Conservation (phyloP, 116 monocot species). For the Phalaenopsis hybrid region DNA sequence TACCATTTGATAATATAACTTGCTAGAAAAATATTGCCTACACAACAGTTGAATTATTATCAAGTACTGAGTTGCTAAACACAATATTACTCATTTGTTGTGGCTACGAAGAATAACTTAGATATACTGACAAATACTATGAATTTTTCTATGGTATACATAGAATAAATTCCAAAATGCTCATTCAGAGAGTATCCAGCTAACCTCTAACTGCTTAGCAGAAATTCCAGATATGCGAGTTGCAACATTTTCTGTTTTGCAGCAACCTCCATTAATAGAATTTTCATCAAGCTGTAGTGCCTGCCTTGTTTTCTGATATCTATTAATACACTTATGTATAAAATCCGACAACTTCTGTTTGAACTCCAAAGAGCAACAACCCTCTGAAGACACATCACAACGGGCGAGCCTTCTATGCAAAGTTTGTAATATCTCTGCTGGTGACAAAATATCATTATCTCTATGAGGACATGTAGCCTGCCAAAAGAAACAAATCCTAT, state of each 20-base stretch:
- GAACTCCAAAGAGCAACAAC: constrained; percentile 60
- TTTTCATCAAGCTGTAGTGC: constrained; percentile 44
- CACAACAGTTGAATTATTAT: too few species aligned
- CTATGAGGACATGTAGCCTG: constrained; percentile 85
- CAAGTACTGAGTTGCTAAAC: too few species aligned
- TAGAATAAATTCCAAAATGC: neutral
- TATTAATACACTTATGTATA: constrained; percentile 32
- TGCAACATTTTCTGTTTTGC: constrained; percentile 42
- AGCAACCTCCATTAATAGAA: constrained; percentile 14
- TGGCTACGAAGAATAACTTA: too few species aligned
- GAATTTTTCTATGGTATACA: neutral
- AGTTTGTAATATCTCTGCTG: constrained; percentile 44
- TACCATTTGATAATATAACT: too few species aligned
- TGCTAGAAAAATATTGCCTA: too few species aligned
- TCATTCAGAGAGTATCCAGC: neutral
- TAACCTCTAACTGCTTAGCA: constrained; percentile 68
- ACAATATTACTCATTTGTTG: too few species aligned
- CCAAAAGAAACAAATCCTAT: neutral
- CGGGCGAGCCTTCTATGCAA: constrained; percentile 32
- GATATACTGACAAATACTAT: too few species aligned
- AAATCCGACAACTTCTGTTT: constrained; percentile 47
- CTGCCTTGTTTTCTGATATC: constrained; percentile 38
- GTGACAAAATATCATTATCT: constrained; percentile 35
- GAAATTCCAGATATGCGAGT: constrained; percentile 77
- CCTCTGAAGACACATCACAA: constrained; percentile 16